Evolutionary conservation across 768 basidiomycete genomes (phyloP), one percentile per base, ranked within the genome.

Genomic region (Suillus plorans): DNA sequence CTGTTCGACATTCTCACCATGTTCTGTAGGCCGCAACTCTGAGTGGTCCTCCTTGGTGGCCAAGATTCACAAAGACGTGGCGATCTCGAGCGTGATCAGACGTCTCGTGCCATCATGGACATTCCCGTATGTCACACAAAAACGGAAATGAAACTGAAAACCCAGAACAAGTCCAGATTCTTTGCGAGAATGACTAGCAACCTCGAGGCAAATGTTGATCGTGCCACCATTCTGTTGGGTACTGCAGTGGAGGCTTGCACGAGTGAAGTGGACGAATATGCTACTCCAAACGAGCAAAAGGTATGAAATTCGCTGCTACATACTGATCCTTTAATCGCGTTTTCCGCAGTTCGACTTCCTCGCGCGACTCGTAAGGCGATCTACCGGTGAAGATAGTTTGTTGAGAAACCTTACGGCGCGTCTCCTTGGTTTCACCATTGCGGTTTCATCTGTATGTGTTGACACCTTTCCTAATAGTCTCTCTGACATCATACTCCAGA

Each of bases 11-110:
- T 25, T 28, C 45, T 3, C 49, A 47, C 5, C 10, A 50, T 59
- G 14, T 31, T 28, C n/a, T 42, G 18, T 41, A 84, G 83, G 83
- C 63, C 77, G 80, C 10, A 63, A 83, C 58, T 67, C 71, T 9
- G 79, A 76, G 3, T 84, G 80, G 69, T 66, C 75, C 2, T 62
- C 69, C 8, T 22, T 71, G 20, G 62, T 66, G 25, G 65, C 80
- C 16, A 74, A 71, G n/a, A 71, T 78, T 16, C 63, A 72, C 2
- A 6, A 72, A 1, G 70, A 77, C 28, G 65, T 81, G 28, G 22
- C 69, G 5, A 66, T 50, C 25, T 72, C 64, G 8, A 69, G 64
- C 0, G 22, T 25, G 4, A 34, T 76, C 1, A 63, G 80, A 20
- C 64, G 63, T 6, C 13, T 72, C 0, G 74, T 80, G 36, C 83